These are phyloP conservation scores for Fusarium proliferatum DNA, from an alignment of 2,329 filamentous ascomycete genomes.

Conservation along the genomic window DNA sequence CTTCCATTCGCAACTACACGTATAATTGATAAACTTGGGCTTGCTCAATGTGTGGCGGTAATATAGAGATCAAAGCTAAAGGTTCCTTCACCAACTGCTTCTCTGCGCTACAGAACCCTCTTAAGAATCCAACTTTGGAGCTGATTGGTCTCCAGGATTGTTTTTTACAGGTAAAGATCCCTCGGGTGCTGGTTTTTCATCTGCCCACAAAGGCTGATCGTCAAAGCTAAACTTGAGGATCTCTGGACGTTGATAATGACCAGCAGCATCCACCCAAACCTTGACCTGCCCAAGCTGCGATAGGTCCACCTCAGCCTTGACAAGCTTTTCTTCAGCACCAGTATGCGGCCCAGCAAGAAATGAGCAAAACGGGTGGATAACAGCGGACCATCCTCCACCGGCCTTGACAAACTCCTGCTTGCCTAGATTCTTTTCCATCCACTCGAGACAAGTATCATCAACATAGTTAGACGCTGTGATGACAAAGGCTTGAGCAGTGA, in stretches of 20 bases:
- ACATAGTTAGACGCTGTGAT: background rate
- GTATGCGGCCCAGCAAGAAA: background rate
- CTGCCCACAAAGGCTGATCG: background rate
- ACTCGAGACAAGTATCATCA: background rate
- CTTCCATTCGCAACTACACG: no score
- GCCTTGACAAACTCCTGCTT: background rate
- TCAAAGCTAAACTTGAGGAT: background rate
- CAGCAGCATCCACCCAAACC: background rate
- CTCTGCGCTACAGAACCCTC: rapidly evolving
- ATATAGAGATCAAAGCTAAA: background rate
- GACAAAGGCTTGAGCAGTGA: rapidly evolving
- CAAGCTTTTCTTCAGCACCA: background rate
- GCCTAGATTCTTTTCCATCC: background rate
- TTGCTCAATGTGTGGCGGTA: no score
- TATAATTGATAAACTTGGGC: background rate
- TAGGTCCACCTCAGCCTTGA: background rate
- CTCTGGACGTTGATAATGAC: background rate
- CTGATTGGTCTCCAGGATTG: rapidly evolving
- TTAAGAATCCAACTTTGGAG: rapidly evolving
- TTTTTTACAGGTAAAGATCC: rapidly evolving
- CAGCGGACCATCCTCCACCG: background rate
- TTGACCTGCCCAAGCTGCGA: background rate
- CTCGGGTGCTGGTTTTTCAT: rapidly evolving
- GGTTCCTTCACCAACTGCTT: no score
- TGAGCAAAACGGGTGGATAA: background rate